These are phyloP conservation scores for Zygosaccharomyces pseudobailii DNA, from an alignment of 1,139 yeast genomes.

Conservation along the genomic window DNA sequence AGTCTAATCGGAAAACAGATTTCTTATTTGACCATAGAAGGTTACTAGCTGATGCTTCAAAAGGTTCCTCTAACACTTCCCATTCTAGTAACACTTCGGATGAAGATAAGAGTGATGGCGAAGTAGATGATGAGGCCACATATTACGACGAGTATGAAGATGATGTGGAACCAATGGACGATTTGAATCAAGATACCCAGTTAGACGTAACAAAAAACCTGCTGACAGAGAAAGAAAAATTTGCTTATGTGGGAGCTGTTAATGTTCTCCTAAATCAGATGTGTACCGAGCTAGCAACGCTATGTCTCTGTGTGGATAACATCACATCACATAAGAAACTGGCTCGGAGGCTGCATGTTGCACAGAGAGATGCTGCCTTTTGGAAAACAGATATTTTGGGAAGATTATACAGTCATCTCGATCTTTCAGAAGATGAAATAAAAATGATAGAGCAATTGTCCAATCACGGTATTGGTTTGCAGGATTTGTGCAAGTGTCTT, in stretches of 20 bases:
- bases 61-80: conserved; percentile 5
- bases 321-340: conserved; percentile 42
- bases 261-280: conserved; percentile 71
- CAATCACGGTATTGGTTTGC: conserved; percentile 72
- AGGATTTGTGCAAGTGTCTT: conserved; percentile 63
- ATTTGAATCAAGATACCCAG: conserved; percentile 55
- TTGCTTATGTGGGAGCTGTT: conserved; percentile 86
- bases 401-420: conserved; percentile 78
- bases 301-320: conserved; percentile 47
- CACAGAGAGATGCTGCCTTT: conserved; percentile 75
- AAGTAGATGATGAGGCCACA: conserved; percentile 16
- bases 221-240: conserved; percentile 77
- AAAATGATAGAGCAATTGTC: conserved; percentile 85
- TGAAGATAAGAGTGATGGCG: conserved; percentile 16
- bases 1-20: conserved; percentile 76
- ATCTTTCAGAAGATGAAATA: conserved; percentile 65
- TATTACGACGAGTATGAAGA: conserved; percentile 37
- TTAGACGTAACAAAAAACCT: conserved; percentile 75
- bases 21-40: conserved; percentile 54
- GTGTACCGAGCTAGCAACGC: conserved; percentile 70
- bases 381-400: conserved; percentile 79
- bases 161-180: conserved; percentile 37
- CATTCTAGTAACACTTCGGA: conserved; percentile 13
- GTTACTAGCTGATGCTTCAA: conserved; percentile 16
- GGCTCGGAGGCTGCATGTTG: conserved; percentile 56